These are phyloP conservation scores for Verticillium nonalfalfae DNA, from an alignment of 2,329 filamentous ascomycete species.

Conservation along the genomic window DNA sequence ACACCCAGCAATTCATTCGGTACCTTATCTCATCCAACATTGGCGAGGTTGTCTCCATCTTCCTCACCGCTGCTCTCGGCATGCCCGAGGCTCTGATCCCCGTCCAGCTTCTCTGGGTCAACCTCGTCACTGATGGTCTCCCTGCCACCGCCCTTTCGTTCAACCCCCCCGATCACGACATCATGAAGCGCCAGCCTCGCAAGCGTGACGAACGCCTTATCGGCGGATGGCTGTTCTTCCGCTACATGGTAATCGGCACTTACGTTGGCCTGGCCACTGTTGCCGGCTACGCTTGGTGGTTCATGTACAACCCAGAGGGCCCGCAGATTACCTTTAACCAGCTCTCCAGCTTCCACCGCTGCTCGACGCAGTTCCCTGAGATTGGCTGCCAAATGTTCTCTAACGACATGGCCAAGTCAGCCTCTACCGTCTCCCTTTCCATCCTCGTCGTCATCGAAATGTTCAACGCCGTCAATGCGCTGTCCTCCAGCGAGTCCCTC, in stretches of 20 bases:
- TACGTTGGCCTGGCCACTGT: slow-evolving; percentile 96
- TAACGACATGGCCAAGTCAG: slow-evolving; percentile 79
- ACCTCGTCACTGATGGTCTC: slow-evolving; percentile 94
- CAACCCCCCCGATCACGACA: slow-evolving; percentile 96
- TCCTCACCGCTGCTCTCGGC: slow-evolving; percentile 89
- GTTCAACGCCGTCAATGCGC: slow-evolving; percentile 97
- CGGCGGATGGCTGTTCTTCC: slow-evolving; percentile 93
- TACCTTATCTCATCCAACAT: slow-evolving; percentile 99
- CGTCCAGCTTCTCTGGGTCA: slow-evolving; percentile 97
- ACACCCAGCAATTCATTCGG: slow-evolving; percentile 98
- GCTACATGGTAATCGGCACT: slow-evolving; percentile 91
- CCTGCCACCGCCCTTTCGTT: slow-evolving; percentile 95
- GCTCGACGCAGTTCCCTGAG: slow-evolving; percentile 76
- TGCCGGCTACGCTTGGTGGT: slow-evolving; percentile 99
- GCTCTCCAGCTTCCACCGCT: slow-evolving; percentile 88
- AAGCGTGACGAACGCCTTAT: slow-evolving; percentile 92
- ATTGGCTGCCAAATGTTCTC: slow-evolving; percentile 91
- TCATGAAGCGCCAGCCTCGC: slow-evolving; percentile 88
- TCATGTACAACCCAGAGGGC: slow-evolving; percentile 88
- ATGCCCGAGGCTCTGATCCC: slow-evolving; percentile 98
- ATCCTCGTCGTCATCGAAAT: slow-evolving; percentile 97
- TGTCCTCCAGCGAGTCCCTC: slow-evolving; percentile 91
- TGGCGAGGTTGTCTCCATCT: slow-evolving; percentile 97
- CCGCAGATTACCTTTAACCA: slow-evolving; percentile 90
- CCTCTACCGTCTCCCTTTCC: slow-evolving; percentile 87